Conservation (phyloP, 257 asterid genomes). For the Rhazya stricta region DNA sequence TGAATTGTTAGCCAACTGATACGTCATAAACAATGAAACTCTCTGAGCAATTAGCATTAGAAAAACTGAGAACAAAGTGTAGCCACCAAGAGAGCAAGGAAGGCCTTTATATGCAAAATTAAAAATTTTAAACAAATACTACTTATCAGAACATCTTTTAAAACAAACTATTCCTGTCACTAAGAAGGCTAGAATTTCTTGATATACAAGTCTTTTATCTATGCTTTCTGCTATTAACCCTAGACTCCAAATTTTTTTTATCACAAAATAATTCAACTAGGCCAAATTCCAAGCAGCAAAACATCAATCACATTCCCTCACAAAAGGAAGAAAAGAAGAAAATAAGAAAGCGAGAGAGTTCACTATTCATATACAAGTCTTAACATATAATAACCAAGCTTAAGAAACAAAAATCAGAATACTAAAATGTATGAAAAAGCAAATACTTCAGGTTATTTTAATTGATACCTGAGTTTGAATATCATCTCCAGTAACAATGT, state of each 20-base stretch:
- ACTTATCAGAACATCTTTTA: neutral
- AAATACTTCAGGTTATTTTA: neutral
- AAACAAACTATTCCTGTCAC: neutral
- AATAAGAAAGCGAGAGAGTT: neutral
- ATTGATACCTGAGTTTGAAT: slow-evolving; percentile 72
- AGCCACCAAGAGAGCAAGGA: neutral
- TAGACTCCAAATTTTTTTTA: neutral
- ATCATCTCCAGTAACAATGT: slow-evolving; percentile 96
- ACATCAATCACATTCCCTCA: neutral
- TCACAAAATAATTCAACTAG: neutral
- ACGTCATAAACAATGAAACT: neutral
- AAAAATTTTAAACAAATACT: neutral
- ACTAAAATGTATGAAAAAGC: neutral
- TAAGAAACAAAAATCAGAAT: neutral
- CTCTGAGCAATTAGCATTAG: neutral
- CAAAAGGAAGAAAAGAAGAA: neutral
- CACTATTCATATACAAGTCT: neutral
- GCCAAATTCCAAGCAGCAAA: neutral
- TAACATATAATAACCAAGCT: neutral
- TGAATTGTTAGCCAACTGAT: neutral
- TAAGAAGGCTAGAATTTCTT: neutral
- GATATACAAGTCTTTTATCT: neutral
- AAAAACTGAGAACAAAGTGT: neutral
- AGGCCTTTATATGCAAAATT: neutral
- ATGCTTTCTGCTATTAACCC: neutral